Evolutionary conservation across 2,329 filamentous ascomycete species (phyloP), one percentile per base, ranked within the genome.

Genomic region (Xylaria sp.): DNA sequence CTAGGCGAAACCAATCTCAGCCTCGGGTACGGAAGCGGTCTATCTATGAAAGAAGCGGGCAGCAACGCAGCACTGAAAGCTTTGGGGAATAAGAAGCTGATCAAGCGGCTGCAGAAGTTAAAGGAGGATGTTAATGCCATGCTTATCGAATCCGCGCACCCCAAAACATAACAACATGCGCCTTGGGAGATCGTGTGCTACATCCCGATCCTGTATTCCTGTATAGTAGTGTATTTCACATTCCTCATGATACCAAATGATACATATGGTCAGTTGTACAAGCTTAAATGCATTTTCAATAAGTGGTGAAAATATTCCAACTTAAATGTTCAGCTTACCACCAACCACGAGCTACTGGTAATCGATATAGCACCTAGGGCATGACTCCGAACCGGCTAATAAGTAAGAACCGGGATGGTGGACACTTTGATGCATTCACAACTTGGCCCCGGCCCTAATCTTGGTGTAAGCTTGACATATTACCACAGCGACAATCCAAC

Each of bases 31-130:
- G 92, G 91, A 0, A 86, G 85, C 36, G 91, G 86, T 1, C 80
- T 88, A 70, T 88, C 85, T 63, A 93, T 93, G 80, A 88, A 86
- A 65, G 90, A 93, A 65, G 92, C 91, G 0, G 90, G 89, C 0
- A 82, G 86, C 15, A 89, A 86, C 71, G 92, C 92, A 1, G 92
- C 92, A 0, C 79, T 82, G 48, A 82, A 83, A 72, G 91, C 90
- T 0, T 74, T 94, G 76, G 81, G 84, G 48, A 90, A 93, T 75
- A 90, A 89, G 77, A 91, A 90, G 74, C 72, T 92, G 70, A 87
- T 89, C 56, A 84, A 83, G 69, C 75, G 78, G 28, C 85, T 84
- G 45, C 74, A 77, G 25, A 80, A 82, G 25, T 86, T 85, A 75
- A 89, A 85, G 78, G 77, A 76, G 65, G 82, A 80, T 0, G 82